phyloP scores from a whole-genome alignment of 1,284 basidiomycete species.

The Testicularia cyperi region DNA sequence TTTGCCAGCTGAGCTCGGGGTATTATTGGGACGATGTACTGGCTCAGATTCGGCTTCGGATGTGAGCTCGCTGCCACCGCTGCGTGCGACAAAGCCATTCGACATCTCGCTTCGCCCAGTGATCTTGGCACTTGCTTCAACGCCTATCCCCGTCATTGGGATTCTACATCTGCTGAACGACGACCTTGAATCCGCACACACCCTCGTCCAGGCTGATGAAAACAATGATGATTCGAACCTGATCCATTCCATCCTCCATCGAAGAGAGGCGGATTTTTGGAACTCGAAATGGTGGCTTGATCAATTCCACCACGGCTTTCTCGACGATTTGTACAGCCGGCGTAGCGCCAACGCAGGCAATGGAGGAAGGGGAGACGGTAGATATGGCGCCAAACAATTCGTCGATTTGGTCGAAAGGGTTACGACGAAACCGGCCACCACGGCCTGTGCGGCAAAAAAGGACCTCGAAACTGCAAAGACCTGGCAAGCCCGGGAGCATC shows the following conservation, averaged over 20 bases:
- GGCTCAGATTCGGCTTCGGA: no score
- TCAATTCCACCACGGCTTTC: slow-evolving; percentile 26
- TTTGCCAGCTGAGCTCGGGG: no score
- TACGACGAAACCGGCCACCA: slow-evolving; percentile 23
- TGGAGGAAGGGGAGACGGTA: slow-evolving; percentile 6
- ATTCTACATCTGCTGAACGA: slow-evolving; percentile 45
- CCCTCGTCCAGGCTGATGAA: slow-evolving; percentile 38
- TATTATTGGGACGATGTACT: no score
- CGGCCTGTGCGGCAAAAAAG: slow-evolving; percentile 33
- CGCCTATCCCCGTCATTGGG: slow-evolving; percentile 8
- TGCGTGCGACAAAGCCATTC: slow-evolving; percentile 20
- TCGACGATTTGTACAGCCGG: slow-evolving; percentile 7
- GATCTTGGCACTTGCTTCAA: slow-evolving; percentile 6
- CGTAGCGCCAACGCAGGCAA: background rate
- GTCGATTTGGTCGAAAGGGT: slow-evolving; percentile 34
- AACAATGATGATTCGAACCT: slow-evolving; percentile 20
- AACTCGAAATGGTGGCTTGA: slow-evolving; percentile 48
- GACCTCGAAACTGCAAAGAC: slow-evolving; percentile 20
- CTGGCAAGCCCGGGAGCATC: slow-evolving; percentile 32
- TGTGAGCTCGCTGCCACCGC: slow-evolving; percentile 16
- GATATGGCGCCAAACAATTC: slow-evolving; percentile 23
- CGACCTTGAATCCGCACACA: slow-evolving; percentile 35
- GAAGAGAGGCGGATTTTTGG: slow-evolving; percentile 44
- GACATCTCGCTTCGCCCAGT: slow-evolving; percentile 3
- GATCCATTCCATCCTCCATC: slow-evolving; percentile 42